These are phyloP conservation scores for Plasmodiophora brassicae DNA, from an alignment of 208 protist genomes.

Conservation along the genomic window DNA sequence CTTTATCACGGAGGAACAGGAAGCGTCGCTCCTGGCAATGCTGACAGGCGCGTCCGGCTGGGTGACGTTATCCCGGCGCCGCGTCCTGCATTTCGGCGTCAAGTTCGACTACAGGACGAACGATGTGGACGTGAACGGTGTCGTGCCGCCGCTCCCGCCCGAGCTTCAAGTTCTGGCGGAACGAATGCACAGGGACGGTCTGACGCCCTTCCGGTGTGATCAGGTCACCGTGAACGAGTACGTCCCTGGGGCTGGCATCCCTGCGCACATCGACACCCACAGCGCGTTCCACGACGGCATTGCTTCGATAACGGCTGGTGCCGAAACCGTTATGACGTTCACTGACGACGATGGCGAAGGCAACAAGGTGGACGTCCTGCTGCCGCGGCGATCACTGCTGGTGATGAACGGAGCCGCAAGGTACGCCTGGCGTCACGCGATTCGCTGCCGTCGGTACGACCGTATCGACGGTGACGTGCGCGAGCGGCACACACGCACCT, in stretches of 20 bases:
- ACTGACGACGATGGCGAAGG: neutral
- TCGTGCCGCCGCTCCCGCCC: neutral
- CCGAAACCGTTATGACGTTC: neutral
- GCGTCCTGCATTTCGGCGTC: neutral
- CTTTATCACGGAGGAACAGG: neutral
- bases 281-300: neutral
- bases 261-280: neutral
- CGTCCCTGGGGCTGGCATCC: neutral
- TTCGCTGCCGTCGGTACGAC: neutral
- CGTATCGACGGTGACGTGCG: neutral
- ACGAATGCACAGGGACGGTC: neutral
- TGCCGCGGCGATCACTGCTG: conserved; percentile 9
- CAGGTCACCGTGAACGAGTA: conserved; percentile 19
- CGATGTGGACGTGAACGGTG: neutral
- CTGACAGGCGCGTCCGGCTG: neutral
- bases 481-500: neutral
- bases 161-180: neutral
- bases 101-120: neutral
- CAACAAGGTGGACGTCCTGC: neutral
- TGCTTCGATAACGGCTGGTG: neutral
- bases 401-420: neutral
- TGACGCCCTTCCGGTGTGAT: neutral
- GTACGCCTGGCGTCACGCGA: neutral
- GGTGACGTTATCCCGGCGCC: neutral
- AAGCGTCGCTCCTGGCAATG: neutral